A percentile compares a stretch with the other conserved stretches of the same genome.
These are phyloP conservation scores for Euphorbia schlechtendalii DNA, from an alignment of 441 rosid species.

Conservation along the genomic window DNA sequence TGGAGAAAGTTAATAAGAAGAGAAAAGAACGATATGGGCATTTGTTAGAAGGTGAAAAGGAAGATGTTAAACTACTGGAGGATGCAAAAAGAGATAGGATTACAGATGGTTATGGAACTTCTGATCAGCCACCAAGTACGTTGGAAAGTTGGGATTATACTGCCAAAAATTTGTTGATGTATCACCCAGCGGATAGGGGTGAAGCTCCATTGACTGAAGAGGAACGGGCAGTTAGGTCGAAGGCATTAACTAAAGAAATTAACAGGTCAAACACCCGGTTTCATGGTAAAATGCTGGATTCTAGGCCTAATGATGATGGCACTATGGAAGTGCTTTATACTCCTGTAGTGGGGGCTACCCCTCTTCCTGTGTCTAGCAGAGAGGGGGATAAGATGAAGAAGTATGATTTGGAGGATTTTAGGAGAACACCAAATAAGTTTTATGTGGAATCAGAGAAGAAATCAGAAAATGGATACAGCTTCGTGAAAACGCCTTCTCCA, in stretches of 20 bases:
- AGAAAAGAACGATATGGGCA: constrained; percentile 63
- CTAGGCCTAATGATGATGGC: constrained; percentile 77
- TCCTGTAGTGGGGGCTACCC: constrained; percentile 69
- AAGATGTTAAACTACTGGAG: constrained; percentile 38
- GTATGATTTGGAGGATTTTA: constrained; percentile 85
- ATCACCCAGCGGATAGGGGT: constrained; percentile 81
- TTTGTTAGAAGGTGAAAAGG: constrained; percentile 57
- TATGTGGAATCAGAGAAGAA: constrained; percentile 69
- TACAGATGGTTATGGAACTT: constrained; percentile 92
- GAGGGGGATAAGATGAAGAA: constrained; percentile 68
- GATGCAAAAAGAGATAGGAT: constrained; percentile 66
- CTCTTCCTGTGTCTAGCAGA: constrained; percentile 52
- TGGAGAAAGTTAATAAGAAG: constrained; percentile 85
- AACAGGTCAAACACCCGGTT: constrained; percentile 59
- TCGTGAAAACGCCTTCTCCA: constrained; percentile 91
- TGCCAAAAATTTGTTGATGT: constrained; percentile 89
- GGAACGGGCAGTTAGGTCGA: constrained; percentile 59
- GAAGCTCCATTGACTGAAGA: constrained; percentile 79
- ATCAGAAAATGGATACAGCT: constrained; percentile 80
- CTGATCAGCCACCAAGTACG: constrained; percentile 84
- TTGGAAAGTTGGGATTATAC: constrained; percentile 85
- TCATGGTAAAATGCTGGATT: constrained; percentile 81
- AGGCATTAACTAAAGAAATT: constrained; percentile 69
- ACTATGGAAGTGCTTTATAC: constrained; percentile 69
- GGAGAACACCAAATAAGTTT: constrained; percentile 77